Conservation (phyloP, 768 basidiomycete genomes). For the Lactifluus echinatus region DNA sequence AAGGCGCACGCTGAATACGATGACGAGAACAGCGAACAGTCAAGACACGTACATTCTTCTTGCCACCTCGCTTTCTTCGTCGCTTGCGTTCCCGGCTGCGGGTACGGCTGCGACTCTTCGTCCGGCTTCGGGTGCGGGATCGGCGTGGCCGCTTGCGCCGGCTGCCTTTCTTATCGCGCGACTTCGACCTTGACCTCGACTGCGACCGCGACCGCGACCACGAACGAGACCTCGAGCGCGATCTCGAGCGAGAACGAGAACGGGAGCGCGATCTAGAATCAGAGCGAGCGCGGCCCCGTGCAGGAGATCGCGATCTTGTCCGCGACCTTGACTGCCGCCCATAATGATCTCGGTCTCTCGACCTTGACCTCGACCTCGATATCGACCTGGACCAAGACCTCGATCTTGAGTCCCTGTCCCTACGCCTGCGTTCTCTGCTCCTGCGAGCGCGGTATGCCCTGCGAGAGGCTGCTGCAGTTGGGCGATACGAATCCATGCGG, state of each 20-base stretch:
- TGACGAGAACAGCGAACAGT: no score
- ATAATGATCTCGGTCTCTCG: conserved; percentile 28
- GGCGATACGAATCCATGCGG: conserved; percentile 18
- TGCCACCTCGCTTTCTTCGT: conserved; percentile 26
- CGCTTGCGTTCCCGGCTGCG: conserved; percentile 30
- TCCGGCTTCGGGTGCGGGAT: conserved; percentile 30
- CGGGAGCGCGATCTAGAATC: conserved; percentile 25
- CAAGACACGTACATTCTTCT: conserved; percentile 36
- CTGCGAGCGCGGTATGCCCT: conserved; percentile 14
- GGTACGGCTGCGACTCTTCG: conserved; percentile 30
- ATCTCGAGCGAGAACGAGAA: conserved; percentile 25
- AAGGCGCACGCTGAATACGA: neutral
- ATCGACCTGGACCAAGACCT: conserved; percentile 13
- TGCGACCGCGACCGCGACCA: conserved; percentile 9
- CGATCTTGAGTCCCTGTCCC: conserved; percentile 11
- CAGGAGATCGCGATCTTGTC: conserved; percentile 15
- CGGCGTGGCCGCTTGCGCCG: conserved; percentile 35
- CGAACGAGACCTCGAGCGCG: conserved; percentile 20
- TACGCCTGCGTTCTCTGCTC: conserved; percentile 11
- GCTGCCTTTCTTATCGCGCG: conserved; percentile 27
- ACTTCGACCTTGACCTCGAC: conserved; percentile 13
- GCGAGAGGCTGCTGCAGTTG: conserved; percentile 10
- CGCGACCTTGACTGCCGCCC: conserved; percentile 15
- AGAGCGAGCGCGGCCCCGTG: conserved; percentile 12
- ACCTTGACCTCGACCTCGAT: conserved; percentile 23